phyloP scores from a whole-genome alignment of 2,329 filamentous ascomycete species.

The Aspergillus awamori region DNA sequence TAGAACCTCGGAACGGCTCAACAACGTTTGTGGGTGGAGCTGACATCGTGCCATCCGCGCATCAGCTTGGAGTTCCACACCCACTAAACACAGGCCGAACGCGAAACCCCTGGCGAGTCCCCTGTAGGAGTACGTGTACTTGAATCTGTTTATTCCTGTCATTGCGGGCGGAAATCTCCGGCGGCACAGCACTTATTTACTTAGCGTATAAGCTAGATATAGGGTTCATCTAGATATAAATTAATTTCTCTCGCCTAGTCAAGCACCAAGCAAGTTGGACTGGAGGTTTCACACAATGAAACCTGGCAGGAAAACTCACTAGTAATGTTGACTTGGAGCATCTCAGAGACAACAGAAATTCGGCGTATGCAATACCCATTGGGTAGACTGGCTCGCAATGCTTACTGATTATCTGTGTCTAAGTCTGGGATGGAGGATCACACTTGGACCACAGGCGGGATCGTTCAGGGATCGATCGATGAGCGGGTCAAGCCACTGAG shows the following conservation, averaged over 20 bases:
- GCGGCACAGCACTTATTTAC: neutral
- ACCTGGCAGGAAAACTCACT: no score
- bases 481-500: neutral
- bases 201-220: neutral
- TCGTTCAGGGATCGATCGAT: neutral
- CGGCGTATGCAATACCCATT: neutral
- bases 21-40: neutral
- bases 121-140: neutral
- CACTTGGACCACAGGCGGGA: neutral
- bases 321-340: neutral
- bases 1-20: neutral
- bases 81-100: neutral
- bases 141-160: neutral
- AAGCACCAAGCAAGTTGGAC: neutral
- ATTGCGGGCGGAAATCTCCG: neutral
- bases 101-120: neutral
- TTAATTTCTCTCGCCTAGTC: neutral
- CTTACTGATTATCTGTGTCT: neutral
- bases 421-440: neutral
- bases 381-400: neutral
- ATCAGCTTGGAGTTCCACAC: neutral
- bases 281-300: neutral
- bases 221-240: neutral
- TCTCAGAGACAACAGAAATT: neutral
- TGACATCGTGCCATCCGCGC: neutral